Conservation (phyloP, 331 rosid genomes). For the Erythrophleum ivorense region DNA sequence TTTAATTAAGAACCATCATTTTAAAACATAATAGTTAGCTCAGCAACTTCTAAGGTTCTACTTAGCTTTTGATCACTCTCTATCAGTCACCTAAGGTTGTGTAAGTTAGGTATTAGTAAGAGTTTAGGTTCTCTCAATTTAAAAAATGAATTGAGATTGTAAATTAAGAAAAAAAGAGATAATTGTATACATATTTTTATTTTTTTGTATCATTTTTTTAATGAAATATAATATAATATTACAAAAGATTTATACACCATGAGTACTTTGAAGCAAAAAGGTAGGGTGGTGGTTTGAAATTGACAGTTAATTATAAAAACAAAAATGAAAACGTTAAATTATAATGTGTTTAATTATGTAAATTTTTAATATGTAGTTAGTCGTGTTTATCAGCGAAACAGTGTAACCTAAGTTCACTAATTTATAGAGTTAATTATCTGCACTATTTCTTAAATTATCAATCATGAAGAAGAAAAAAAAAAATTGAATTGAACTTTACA, state of each 20-base stretch:
- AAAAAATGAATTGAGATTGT: too few relatives aligned
- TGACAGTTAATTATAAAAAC: conserved; percentile 12
- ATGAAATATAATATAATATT: too few relatives aligned
- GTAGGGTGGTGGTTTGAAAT: not conserved
- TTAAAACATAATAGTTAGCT: not conserved
- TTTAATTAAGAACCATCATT: not conserved
- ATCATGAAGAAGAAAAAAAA: not conserved
- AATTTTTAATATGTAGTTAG: not conserved
- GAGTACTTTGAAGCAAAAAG: not conserved
- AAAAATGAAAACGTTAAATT: too few relatives aligned
- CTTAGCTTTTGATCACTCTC: conserved; percentile 26
- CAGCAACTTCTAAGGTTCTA: conserved; percentile 5
- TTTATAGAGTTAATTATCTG: too few relatives aligned
- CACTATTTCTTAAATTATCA: not conserved
- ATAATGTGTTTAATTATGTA: too few relatives aligned
- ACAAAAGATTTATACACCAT: too few relatives aligned
- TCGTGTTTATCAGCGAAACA: not conserved
- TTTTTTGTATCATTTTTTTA: too few relatives aligned
- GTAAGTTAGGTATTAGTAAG: not conserved
- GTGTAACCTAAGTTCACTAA: not conserved
- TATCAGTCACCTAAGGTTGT: not conserved
- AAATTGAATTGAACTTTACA: not conserved
- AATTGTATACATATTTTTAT: too few relatives aligned
- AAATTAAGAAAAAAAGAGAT: too few relatives aligned
- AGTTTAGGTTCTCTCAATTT: too few relatives aligned